Evolutionary conservation across 75 land plant genomes (phyloP).

Genomic region (Cupressus sempervirens): DNA sequence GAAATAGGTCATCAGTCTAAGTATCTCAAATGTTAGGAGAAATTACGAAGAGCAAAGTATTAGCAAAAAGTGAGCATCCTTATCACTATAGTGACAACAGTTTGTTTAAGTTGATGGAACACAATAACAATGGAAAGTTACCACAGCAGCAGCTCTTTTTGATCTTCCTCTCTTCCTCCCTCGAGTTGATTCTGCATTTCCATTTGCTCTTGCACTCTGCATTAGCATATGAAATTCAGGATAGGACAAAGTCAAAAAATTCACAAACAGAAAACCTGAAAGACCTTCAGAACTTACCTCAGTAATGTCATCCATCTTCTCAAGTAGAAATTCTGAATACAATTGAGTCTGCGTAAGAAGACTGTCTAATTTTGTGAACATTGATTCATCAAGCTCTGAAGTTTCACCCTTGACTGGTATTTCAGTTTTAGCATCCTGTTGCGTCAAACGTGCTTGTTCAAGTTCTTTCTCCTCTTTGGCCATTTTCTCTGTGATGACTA

Average conservation of each 20-base stretch:
- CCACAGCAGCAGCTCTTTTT: slow-evolving; percentile 13
- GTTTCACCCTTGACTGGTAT: background rate
- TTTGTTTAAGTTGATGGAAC: background rate
- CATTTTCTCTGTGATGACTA: slow-evolving; percentile 51
- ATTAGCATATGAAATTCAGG: background rate
- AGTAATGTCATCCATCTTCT: slow-evolving; percentile 41
- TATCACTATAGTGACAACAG: background rate
- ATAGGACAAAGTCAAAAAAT: background rate
- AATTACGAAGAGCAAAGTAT: background rate
- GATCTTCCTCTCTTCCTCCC: background rate
- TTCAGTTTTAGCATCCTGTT: background rate
- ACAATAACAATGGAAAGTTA: background rate
- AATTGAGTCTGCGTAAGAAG: slow-evolving; percentile 36
- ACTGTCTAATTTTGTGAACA: slow-evolving; percentile 33
- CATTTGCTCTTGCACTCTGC: slow-evolving; percentile 17
- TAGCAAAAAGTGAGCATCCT: background rate
- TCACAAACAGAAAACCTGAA: background rate
- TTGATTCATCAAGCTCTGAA: background rate
- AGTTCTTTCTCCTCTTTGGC: slow-evolving; percentile 52
- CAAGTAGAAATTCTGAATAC: slow-evolving; percentile 39
- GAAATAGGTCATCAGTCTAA: background rate
- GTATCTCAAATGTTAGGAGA: background rate
- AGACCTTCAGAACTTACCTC: slow-evolving; percentile 14
- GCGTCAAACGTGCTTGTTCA: slow-evolving; percentile 8
- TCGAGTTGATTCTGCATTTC: slow-evolving; percentile 2